These are phyloP conservation scores for Thalassiosira livingstoniorum DNA, from an alignment of 352 stramenopile species.

Conservation along the genomic window DNA sequence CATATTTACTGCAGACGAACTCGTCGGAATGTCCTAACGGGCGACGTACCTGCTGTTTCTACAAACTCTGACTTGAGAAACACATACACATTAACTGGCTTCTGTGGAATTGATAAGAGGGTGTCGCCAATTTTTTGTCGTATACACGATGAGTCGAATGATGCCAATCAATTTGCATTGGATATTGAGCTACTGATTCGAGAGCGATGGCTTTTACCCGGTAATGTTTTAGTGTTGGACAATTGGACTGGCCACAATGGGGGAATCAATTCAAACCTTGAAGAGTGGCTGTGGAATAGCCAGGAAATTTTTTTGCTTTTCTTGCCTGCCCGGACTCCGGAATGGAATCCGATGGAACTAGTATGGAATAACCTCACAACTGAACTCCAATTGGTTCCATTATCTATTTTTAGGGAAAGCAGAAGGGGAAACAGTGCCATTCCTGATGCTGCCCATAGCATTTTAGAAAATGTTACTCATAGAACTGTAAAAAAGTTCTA, in stretches of 20 bases:
- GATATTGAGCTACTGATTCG: slow-evolving; percentile 2
- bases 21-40: slow-evolving; percentile 16
- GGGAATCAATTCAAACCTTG: not conserved
- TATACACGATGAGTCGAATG: slow-evolving; percentile 14
- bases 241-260: slow-evolving; percentile 9
- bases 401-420: no score
- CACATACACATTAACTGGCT: slow-evolving; percentile 16
- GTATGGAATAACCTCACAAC: slow-evolving; percentile 26
- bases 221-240: slow-evolving; percentile 4
- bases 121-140: slow-evolving; percentile 3
- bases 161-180: slow-evolving; percentile 12
- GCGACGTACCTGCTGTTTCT: not conserved
- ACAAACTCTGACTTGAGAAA: slow-evolving; percentile 27
- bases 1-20: slow-evolving; percentile 10
- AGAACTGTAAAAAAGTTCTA: no score
- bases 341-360: slow-evolving; percentile 21
- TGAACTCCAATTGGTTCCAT: no score
- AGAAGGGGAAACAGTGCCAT: no score
- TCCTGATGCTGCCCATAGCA: no score
- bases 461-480: no score
- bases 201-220: not conserved
- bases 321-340: not conserved
- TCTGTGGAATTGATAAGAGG: slow-evolving; percentile 31
- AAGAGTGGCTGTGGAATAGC: not conserved
- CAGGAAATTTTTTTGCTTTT: slow-evolving; percentile 1